A percentile compares a stretch with the other conserved stretches of the same genome.
Conservation (phyloP, 2,329 filamentous ascomycete genomes). For the Xylaria sp. region DNA sequence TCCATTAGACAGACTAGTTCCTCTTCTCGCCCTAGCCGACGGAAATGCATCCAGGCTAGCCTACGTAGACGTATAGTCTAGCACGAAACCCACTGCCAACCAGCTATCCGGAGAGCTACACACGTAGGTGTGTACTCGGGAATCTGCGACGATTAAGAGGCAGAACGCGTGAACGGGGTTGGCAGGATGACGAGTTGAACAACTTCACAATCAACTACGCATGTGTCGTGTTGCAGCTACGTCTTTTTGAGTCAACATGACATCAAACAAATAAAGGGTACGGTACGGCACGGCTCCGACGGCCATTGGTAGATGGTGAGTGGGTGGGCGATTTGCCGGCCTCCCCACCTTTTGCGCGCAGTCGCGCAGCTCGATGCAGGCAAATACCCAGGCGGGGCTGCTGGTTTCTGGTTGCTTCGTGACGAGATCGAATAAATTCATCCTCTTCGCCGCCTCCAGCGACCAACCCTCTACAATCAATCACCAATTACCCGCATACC, state of each 20-base stretch:
- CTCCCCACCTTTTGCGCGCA: constrained; percentile 31
- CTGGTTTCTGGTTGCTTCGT: constrained; percentile 30
- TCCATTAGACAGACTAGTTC: constrained; percentile 30
- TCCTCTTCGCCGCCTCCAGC: constrained; percentile 16
- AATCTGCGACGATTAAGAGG: background rate
- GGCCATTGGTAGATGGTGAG: background rate
- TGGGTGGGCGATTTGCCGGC: constrained; percentile 33
- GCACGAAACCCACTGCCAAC: constrained; percentile 3
- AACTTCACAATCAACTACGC: too few species aligned
- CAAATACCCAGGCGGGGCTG: constrained; percentile 38
- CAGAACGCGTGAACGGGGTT: background rate
- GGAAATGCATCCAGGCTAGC: constrained; percentile 28
- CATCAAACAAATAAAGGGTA: constrained; percentile 15
- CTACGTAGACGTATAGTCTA: background rate
- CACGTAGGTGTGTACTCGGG: background rate
- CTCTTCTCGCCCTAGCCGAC: constrained; percentile 37
- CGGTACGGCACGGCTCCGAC: background rate
- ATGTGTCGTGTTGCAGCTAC: background rate
- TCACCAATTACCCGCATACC: constrained; percentile 6
- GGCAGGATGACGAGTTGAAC: background rate
- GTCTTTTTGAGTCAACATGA: constrained; percentile 13
- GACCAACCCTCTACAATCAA: background rate
- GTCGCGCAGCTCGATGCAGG: constrained; percentile 27
- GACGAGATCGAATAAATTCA: constrained; percentile 27
- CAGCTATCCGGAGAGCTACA: background rate